These are phyloP conservation scores for Sugiyamaella marilandica DNA, from an alignment of 805 yeast species.

Conservation along the genomic window DNA sequence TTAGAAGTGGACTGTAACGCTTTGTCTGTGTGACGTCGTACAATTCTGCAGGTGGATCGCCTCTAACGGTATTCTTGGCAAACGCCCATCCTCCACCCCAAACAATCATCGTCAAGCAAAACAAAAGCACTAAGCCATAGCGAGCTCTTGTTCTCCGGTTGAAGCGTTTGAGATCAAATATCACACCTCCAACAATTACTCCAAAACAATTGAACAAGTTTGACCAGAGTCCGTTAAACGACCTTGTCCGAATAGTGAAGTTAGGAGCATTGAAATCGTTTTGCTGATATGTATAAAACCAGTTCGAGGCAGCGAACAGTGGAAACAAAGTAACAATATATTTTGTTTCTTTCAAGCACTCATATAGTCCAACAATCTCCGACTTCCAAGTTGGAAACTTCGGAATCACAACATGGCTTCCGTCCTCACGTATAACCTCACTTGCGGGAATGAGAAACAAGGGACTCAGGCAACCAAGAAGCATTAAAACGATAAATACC, in stretches of 20 bases:
- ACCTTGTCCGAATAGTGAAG: slow-evolving; percentile 54
- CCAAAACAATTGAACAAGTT: slow-evolving; percentile 59
- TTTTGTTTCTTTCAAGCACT: slow-evolving; percentile 38
- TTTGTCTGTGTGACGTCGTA: slow-evolving; percentile 44
- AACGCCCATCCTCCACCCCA: slow-evolving; percentile 34
- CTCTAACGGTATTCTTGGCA: slow-evolving; percentile 21
- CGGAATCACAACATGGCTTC: slow-evolving; percentile 42
- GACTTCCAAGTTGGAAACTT: slow-evolving; percentile 42
- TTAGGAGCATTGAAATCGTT: slow-evolving; percentile 50
- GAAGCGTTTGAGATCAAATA: slow-evolving; percentile 42
- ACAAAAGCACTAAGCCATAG: slow-evolving; percentile 40
- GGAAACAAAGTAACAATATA: slow-evolving; percentile 49
- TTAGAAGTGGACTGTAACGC: slow-evolving; percentile 56
- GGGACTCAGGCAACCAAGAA: slow-evolving; percentile 42
- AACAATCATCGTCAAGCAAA: slow-evolving; percentile 38
- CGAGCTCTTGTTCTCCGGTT: slow-evolving; percentile 43
- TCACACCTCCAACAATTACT: slow-evolving; percentile 42
- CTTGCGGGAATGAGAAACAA: slow-evolving; percentile 43
- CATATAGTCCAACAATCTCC: slow-evolving; percentile 40
- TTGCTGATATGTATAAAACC: slow-evolving; percentile 61
- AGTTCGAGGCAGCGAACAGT: slow-evolving; percentile 59
- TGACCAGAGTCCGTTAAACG: slow-evolving; percentile 55
- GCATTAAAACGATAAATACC: slow-evolving; percentile 49
- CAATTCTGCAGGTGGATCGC: slow-evolving; percentile 35
- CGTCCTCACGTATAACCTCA: slow-evolving; percentile 46